phyloP scores from a whole-genome alignment of 2,329 filamentous ascomycete species.

The Verticillium nonalfalfae region DNA sequence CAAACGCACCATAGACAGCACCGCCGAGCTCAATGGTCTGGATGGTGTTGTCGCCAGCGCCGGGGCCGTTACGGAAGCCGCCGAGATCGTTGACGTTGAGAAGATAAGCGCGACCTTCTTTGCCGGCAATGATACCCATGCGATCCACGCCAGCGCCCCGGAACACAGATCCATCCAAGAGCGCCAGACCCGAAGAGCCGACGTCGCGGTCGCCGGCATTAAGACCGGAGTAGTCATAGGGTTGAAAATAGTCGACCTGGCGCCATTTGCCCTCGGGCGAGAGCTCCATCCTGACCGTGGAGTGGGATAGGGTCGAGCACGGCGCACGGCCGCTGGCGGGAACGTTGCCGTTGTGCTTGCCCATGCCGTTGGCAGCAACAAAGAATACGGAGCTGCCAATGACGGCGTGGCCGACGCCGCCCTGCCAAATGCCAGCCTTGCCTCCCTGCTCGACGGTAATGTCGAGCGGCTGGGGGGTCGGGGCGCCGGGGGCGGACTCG shows the following conservation, averaged over 20 bases:
- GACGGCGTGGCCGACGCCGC: slow-evolving; percentile 25
- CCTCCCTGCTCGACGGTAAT: slow-evolving; percentile 15
- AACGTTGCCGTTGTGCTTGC: slow-evolving; percentile 24
- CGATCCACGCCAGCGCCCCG: slow-evolving; percentile 23
- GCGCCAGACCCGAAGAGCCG: slow-evolving; percentile 24
- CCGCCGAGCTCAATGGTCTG: slow-evolving; percentile 25
- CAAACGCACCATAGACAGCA: slow-evolving; percentile 27
- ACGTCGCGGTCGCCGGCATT: slow-evolving; percentile 32
- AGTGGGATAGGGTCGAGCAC: slow-evolving; percentile 24
- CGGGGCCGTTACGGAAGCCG: slow-evolving; percentile 29
- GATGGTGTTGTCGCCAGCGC: slow-evolving; percentile 25
- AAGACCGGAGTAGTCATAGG: slow-evolving; percentile 29
- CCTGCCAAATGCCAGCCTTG: slow-evolving; percentile 28
- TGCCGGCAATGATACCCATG: slow-evolving; percentile 29
- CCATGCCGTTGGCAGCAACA: slow-evolving; percentile 20
- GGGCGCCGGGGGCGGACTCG: slow-evolving; percentile 26
- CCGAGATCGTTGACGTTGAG: slow-evolving; percentile 33
- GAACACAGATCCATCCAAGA: slow-evolving; percentile 26
- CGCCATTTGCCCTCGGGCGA: slow-evolving; percentile 13
- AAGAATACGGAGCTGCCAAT: slow-evolving; percentile 20
- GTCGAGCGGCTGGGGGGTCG: slow-evolving; percentile 13
- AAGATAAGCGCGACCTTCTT: slow-evolving; percentile 31
- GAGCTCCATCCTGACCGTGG: slow-evolving; percentile 21
- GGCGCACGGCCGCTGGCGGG: slow-evolving; percentile 23
- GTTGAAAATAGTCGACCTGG: slow-evolving; percentile 31